A percentile compares a stretch with the other conserved stretches of the same genome.
Conservation (phyloP, 352 stramenopile species). For the Pythium folliculosum region DNA sequence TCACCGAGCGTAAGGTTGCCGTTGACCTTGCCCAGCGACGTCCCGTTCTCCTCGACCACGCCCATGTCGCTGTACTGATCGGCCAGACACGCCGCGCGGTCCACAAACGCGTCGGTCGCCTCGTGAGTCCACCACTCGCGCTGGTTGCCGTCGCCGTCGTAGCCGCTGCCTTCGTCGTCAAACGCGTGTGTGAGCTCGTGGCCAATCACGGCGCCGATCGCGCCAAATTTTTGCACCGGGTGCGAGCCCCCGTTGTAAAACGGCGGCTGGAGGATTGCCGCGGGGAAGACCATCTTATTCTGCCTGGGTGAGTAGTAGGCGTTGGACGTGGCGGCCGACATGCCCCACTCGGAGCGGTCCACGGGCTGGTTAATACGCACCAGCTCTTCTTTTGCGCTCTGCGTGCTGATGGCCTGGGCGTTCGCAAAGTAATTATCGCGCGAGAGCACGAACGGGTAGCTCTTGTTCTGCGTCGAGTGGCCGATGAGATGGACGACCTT, state of each 20-base stretch:
- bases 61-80: slow-evolving; percentile 54
- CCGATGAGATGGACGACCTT: slow-evolving; percentile 38
- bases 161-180: slow-evolving; percentile 89
- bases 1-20: slow-evolving; percentile 66
- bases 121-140: slow-evolving; percentile 92
- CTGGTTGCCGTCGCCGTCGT: slow-evolving; percentile 83
- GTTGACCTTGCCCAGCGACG: slow-evolving; percentile 50
- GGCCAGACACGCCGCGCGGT: slow-evolving; percentile 52
- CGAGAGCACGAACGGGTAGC: slow-evolving; percentile 32
- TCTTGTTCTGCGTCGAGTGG: slow-evolving; percentile 38
- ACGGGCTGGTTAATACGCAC: slow-evolving; percentile 39
- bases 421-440: slow-evolving; percentile 54
- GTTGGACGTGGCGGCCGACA: slow-evolving; percentile 91
- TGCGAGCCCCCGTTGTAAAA: slow-evolving; percentile 85
- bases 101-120: slow-evolving; percentile 61
- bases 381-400: slow-evolving; percentile 34
- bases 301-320: slow-evolving; percentile 65
- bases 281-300: slow-evolving; percentile 94
- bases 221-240: slow-evolving; percentile 88
- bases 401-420: slow-evolving; percentile 37
- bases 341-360: slow-evolving; percentile 72
- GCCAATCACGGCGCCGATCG: slow-evolving; percentile 90
- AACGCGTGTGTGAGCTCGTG: slow-evolving; percentile 96
- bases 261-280: slow-evolving; percentile 91
- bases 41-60: slow-evolving; percentile 33